phyloP scores from a whole-genome alignment of 352 stramenopile genomes.

The Phytophthora agathidicida region DNA sequence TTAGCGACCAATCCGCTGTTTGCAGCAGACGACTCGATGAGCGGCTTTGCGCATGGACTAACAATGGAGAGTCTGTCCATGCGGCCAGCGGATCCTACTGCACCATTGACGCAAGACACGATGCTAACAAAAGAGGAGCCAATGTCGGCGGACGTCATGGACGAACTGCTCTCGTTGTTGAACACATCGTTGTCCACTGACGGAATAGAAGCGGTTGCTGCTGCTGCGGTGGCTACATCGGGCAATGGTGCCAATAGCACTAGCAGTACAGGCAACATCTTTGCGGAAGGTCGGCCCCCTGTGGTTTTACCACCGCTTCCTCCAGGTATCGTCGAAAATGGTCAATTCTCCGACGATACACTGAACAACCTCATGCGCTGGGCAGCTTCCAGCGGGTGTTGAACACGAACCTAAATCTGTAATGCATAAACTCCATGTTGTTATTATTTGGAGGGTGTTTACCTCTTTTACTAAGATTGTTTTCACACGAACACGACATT shows the following conservation, averaged over 20 bases:
- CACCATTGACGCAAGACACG: not conserved
- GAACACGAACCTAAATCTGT: constrained; percentile 9
- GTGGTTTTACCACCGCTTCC: constrained; percentile 27
- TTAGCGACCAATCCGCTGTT: constrained; percentile 37
- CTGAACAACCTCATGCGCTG: constrained; percentile 51
- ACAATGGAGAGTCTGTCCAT: constrained; percentile 1
- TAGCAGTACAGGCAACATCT: constrained; percentile 34
- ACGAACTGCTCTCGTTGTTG: constrained; percentile 38
- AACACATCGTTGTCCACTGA: constrained; percentile 42
- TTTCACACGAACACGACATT: no score
- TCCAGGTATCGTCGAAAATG: constrained; percentile 41
- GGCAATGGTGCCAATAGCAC: constrained; percentile 9
- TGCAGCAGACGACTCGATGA: constrained; percentile 12
- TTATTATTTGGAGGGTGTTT: no score
- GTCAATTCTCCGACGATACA: constrained; percentile 60
- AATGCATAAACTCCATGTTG: no score
- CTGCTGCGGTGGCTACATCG: not conserved
- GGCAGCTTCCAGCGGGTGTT: constrained; percentile 21
- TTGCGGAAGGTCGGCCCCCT: constrained; percentile 27
- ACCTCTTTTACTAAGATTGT: no score
- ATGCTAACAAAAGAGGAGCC: constrained; percentile 5
- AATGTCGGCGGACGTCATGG: constrained; percentile 42
- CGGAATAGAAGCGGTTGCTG: not conserved
- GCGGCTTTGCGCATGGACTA: constrained; percentile 14
- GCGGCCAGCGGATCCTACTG: not conserved